phyloP scores from a whole-genome alignment of 169 alveolate genomes.

The Plasmodium relictum region DNA sequence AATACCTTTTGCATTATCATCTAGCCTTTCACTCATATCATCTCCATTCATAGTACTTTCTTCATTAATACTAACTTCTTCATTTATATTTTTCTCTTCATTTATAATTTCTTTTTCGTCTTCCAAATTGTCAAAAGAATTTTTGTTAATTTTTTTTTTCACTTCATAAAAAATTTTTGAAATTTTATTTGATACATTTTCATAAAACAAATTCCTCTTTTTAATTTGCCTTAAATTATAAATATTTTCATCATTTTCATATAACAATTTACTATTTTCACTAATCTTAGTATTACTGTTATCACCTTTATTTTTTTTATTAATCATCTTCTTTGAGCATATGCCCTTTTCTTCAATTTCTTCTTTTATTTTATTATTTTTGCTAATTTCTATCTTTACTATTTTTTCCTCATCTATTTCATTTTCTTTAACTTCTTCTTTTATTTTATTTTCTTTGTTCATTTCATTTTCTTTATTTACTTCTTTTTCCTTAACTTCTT shows the following conservation, averaged over 20 bases:
- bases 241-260: too few species aligned
- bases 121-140: conserved; percentile 6
- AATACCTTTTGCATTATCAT: neutral
- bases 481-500: neutral
- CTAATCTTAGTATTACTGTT: neutral
- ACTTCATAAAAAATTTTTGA: conserved; percentile 3
- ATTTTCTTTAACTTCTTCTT: neutral
- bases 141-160: neutral
- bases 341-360: neutral
- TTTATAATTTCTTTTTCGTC: conserved; percentile 1
- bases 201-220: conserved; percentile 28
- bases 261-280: too few species aligned
- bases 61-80: neutral
- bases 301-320: neutral
- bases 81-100: neutral
- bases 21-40: neutral
- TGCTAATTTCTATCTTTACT: neutral
- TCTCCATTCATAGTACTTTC: neutral
- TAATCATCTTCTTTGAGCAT: neutral
- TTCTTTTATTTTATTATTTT: neutral
- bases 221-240: neutral
- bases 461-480: neutral
- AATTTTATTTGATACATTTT: conserved; percentile 31
- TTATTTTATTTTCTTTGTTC: neutral
- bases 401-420: neutral